phyloP scores from a whole-genome alignment of 768 basidiomycete species.

The Hypsizygus marmoreus region DNA sequence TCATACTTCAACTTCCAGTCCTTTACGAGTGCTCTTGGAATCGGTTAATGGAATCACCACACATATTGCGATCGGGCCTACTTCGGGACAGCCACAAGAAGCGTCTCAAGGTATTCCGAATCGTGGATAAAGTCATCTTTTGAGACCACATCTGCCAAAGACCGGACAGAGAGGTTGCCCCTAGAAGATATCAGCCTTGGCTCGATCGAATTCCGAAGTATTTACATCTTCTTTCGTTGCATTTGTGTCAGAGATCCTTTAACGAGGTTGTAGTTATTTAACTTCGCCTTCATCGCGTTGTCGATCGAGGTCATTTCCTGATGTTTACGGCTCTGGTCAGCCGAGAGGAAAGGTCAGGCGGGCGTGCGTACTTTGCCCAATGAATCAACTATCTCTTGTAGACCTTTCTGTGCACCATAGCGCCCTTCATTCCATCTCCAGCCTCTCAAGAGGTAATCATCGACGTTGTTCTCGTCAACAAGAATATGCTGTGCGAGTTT shows the following conservation, averaged over 20 bases:
- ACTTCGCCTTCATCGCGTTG: conserved; percentile 88
- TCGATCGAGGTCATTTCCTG: conserved; percentile 97
- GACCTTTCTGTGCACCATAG: conserved; percentile 80
- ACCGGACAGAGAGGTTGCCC: conserved; percentile 92
- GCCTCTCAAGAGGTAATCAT: conserved; percentile 73
- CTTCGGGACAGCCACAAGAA: conserved; percentile 94
- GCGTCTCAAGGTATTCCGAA: conserved; percentile 92
- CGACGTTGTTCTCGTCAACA: conserved; percentile 77
- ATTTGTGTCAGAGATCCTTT: conserved; percentile 91
- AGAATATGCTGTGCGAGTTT: conserved; percentile 76
- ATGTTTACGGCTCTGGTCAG: conserved; percentile 7
- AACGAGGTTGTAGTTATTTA: conserved; percentile 89
- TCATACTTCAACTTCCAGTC: conserved; percentile 93
- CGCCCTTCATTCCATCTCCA: conserved; percentile 97
- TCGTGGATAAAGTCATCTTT: conserved; percentile 81
- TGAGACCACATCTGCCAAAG: conserved; percentile 81
- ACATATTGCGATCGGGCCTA: conserved; percentile 37
- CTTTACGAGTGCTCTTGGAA: conserved; percentile 68
- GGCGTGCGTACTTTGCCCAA: conserved; percentile 70
- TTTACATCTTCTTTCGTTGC: conserved; percentile 91
- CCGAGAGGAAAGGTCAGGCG: background rate
- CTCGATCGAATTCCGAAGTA: conserved; percentile 6
- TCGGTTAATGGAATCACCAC: conserved; percentile 24
- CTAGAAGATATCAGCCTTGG: conserved; percentile 40
- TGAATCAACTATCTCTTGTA: conserved; percentile 83